Evolutionary conservation across 208 protist species (phyloP).

Genomic region (Novymonas esmeraldas): DNA sequence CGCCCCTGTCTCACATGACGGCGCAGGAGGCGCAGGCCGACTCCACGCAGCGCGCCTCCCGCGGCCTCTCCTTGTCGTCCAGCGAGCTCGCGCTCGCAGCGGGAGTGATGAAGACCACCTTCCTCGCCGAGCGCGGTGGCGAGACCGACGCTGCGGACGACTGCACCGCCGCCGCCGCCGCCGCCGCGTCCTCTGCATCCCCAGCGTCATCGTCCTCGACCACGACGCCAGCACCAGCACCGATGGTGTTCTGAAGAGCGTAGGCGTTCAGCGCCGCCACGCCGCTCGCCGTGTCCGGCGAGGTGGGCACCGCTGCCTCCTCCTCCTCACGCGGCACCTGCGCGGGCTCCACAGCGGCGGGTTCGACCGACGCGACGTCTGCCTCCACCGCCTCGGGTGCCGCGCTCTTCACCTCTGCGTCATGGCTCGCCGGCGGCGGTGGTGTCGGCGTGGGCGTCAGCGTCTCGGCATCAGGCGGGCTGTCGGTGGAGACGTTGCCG

Average conservation of each 20-base stretch:
- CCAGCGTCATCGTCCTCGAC: background rate
- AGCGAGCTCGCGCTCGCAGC: slow-evolving; percentile 12
- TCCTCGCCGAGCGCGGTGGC: slow-evolving; percentile 11
- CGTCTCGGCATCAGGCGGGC: background rate
- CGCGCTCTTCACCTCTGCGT: background rate
- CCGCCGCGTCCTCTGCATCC: background rate
- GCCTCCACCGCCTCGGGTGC: background rate
- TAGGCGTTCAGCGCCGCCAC: slow-evolving; percentile 38
- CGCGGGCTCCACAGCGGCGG: background rate
- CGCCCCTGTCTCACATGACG: slow-evolving; percentile 21
- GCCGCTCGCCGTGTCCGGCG: background rate
- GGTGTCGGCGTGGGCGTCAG: background rate
- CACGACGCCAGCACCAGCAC: background rate
- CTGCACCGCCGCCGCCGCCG: background rate
- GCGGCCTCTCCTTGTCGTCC: slow-evolving; percentile 9
- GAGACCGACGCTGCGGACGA: background rate
- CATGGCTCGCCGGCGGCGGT: background rate
- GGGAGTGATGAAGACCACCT: slow-evolving; percentile 22
- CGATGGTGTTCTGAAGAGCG: slow-evolving; percentile 20
- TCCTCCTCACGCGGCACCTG: background rate
- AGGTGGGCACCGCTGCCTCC: background rate
- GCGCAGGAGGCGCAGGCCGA: slow-evolving; percentile 21
- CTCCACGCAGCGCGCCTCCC: slow-evolving; percentile 29
- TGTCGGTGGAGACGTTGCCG: background rate
- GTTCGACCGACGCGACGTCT: background rate